A percentile compares a stretch with the other conserved stretches of the same genome.
phyloP scores from a whole-genome alignment of 192 early-diverging fungal genomes.

The Pilobolus umbonatus region DNA sequence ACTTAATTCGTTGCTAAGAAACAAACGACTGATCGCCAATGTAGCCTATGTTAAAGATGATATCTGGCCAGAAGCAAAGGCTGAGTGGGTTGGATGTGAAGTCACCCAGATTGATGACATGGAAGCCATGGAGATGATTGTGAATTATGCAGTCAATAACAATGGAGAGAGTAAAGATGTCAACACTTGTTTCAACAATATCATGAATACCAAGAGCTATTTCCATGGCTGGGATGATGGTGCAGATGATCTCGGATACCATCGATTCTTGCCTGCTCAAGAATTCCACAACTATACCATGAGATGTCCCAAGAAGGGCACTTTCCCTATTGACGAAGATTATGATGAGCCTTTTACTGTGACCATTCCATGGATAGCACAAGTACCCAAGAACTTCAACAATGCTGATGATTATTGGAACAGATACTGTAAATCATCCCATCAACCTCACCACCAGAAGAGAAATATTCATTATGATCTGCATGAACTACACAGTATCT shows the following conservation, averaged over 20 bases:
- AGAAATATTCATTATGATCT: conserved; percentile 12
- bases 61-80: conserved; percentile 30
- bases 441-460: conserved; percentile 4
- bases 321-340: conserved; percentile 13
- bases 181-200: conserved; percentile 36
- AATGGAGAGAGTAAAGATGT: conserved; percentile 39
- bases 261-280: conserved; percentile 35
- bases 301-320: conserved; percentile 25
- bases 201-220: conserved; percentile 38
- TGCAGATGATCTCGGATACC: conserved; percentile 38
- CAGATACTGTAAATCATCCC: conserved; percentile 23
- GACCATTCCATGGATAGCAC: conserved; percentile 31
- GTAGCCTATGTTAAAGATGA: conserved; percentile 34
- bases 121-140: conserved; percentile 33
- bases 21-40: conserved; percentile 18
- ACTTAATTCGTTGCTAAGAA: conserved; percentile 26
- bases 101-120: conserved; percentile 29
- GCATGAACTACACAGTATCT: conserved; percentile 15
- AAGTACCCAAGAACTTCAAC: conserved; percentile 17
- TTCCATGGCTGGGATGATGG: conserved; percentile 39
- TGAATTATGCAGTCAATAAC: conserved; percentile 36
- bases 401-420: conserved; percentile 29
- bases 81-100: conserved; percentile 29
- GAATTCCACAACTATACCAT: conserved; percentile 30
- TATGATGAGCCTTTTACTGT: conserved; percentile 33